phyloP scores from a whole-genome alignment of 2,329 filamentous ascomycete genomes.

The Tolypocladium tropicale region DNA sequence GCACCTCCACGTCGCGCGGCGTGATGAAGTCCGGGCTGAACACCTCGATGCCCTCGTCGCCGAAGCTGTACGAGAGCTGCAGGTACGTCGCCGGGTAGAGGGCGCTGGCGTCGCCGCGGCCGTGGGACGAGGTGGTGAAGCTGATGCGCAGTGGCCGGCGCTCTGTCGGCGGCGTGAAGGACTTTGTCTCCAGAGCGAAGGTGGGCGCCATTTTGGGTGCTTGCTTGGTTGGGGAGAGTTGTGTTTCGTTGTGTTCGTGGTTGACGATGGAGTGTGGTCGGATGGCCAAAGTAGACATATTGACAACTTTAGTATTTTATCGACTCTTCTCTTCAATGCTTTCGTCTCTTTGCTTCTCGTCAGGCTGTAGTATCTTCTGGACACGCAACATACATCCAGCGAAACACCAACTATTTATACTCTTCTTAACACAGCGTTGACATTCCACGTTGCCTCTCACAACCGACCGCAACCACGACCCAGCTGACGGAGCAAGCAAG shows the following conservation, averaged over 20 bases:
- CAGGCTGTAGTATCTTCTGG: neutral
- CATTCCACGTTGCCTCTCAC: neutral
- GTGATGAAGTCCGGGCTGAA: neutral
- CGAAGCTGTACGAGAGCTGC: constrained; percentile 5
- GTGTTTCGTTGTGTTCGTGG: neutral
- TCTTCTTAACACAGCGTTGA: neutral
- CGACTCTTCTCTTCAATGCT: neutral
- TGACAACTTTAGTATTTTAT: neutral
- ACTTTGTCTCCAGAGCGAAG: neutral
- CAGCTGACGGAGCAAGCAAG: neutral
- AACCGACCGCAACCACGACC: neutral
- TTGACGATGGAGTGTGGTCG: neutral
- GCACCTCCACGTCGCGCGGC: constrained; percentile 1
- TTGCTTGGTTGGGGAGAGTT: neutral
- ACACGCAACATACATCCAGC: neutral
- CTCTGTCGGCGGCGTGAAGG: neutral
- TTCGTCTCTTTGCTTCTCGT: neutral
- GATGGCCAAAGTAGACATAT: neutral
- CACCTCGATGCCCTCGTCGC: neutral
- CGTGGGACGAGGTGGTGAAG: constrained; percentile 2
- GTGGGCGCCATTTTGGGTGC: neutral
- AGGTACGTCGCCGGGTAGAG: constrained; percentile 5
- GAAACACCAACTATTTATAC: neutral
- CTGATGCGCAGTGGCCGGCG: constrained; percentile 1
- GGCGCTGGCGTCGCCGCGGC: constrained; percentile 1